Evolutionary conservation across 108 stramenopile species (phyloP).

Genomic region (Discostella stelligeroides): DNA sequence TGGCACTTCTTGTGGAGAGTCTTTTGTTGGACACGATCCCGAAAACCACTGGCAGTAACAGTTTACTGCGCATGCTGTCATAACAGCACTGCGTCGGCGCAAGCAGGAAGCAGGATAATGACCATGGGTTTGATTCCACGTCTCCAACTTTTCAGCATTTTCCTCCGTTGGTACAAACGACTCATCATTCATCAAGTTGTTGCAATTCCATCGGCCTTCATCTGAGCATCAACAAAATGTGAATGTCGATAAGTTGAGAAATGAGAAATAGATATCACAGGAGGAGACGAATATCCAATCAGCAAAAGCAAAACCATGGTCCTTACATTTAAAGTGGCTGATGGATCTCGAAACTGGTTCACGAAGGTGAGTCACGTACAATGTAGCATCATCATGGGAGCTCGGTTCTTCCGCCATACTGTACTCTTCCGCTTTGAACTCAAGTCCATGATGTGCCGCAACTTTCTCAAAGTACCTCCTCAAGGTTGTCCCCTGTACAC

Average conservation of each 20-base stretch:
- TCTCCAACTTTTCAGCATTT: constrained; percentile 11
- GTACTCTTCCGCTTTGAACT: constrained; percentile 3
- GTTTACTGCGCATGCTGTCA: constrained; percentile 13
- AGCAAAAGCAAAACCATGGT: too few species aligned
- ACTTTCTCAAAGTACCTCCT: constrained; percentile 19
- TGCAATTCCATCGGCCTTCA: constrained; percentile 17
- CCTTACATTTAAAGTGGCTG: constrained; percentile 25
- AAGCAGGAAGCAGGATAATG: neutral
- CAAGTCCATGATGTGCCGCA: constrained; percentile 25
- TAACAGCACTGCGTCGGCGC: neutral
- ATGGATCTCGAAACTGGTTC: constrained; percentile 29
- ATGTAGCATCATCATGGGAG: constrained; percentile 11
- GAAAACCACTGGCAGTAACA: constrained; percentile 45
- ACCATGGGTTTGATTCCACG: constrained; percentile 8
- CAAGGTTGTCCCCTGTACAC: constrained; percentile 19
- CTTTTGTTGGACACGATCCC: constrained; percentile 5
- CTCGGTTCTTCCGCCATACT: constrained; percentile 26
- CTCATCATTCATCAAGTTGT: constrained; percentile 3
- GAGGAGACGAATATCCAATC: too few species aligned
- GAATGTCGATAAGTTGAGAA: too few species aligned
- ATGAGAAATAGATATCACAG: too few species aligned
- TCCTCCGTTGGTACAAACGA: constrained; percentile 11
- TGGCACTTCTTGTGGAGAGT: neutral
- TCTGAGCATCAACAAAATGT: neutral
- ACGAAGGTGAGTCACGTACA: constrained; percentile 32